Evolutionary conservation across 176 grass and related monocot species (phyloP).

Genomic region (Carex parvula): DNA sequence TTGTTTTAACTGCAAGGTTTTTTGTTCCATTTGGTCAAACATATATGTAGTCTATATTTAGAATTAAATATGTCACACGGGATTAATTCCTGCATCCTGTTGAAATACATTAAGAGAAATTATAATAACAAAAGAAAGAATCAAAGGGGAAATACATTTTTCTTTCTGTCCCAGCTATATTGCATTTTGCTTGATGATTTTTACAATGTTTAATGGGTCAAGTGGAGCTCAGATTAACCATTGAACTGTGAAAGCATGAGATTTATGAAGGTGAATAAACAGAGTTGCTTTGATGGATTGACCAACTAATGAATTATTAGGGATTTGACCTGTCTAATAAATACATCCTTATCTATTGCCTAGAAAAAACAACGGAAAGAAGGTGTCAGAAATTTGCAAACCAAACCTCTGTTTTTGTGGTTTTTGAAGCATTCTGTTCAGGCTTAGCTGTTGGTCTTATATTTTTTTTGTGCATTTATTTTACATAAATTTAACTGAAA

Average conservation of each 20-base stretch:
- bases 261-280: background rate
- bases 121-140: background rate
- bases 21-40: conserved; percentile 2
- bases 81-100: background rate
- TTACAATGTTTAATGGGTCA: background rate
- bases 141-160: background rate
- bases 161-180: no score
- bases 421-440: background rate
- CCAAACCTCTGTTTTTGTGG: background rate
- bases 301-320: background rate
- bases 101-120: background rate
- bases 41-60: conserved; percentile 22
- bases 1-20: background rate
- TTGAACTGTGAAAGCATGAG: background rate
- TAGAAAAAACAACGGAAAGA: background rate
- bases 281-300: background rate
- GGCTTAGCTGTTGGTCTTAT: background rate
- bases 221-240: background rate
- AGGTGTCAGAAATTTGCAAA: background rate
- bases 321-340: background rate
- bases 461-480: background rate
- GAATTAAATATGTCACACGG: background rate
- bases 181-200: background rate
- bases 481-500: background rate
- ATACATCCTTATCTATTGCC: background rate